phyloP scores from a whole-genome alignment of 148 eudicot species.

The Chenopodium berlandieri region DNA sequence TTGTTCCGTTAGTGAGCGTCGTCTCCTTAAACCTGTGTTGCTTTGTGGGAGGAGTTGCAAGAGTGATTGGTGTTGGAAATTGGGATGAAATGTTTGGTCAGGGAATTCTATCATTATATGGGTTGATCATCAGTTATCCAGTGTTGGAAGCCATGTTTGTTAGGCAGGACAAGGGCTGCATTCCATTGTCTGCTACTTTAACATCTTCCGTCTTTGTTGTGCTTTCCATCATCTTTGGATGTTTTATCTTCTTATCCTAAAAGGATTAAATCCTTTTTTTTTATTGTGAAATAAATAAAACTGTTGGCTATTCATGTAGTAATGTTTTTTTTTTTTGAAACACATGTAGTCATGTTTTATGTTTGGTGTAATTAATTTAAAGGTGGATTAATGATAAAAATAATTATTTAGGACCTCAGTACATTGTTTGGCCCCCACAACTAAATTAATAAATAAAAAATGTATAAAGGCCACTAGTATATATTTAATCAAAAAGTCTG shows the following conservation, averaged over 20 bases:
- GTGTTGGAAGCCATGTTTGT: conserved; percentile 31
- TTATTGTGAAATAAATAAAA: no score
- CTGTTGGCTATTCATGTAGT: no score
- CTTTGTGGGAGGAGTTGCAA: conserved; percentile 20
- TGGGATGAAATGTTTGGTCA: conserved; percentile 24
- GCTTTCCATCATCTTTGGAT: conserved; percentile 11
- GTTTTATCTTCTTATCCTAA: background rate
- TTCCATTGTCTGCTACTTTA: conserved; percentile 18
- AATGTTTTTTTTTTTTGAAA: no score
- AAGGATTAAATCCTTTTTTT: no score
- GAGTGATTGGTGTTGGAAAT: conserved; percentile 7
- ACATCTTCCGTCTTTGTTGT: conserved; percentile 16
- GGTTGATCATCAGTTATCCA: conserved; percentile 20
- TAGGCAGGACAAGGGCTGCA: conserved; percentile 30
- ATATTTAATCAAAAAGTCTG: no score
- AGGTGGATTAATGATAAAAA: no score
- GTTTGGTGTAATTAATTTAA: no score
- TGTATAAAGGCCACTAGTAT: no score
- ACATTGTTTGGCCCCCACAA: no score
- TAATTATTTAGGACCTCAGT: no score
- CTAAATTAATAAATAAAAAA: no score
- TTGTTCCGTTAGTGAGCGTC: conserved; percentile 25
- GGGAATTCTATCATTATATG: conserved; percentile 20
- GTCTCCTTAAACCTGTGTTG: conserved; percentile 23
- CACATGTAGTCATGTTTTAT: no score